Base-by-base conservation (phyloP, 192 early-diverging fungal genomes). In the Backusella tarrabulga region DNA sequence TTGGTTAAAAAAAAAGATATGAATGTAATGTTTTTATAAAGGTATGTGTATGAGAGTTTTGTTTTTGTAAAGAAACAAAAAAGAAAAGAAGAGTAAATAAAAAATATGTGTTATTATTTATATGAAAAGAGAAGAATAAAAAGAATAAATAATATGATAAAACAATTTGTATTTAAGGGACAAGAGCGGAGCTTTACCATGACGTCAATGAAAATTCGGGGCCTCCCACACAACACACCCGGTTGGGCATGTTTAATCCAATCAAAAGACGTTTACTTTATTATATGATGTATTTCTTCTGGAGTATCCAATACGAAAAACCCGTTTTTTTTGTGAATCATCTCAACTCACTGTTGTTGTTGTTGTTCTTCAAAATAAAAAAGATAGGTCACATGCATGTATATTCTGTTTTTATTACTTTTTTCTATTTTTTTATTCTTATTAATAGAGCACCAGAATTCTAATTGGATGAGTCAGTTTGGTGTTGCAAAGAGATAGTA, bases 151-250 rank as follows among this genome's bases (percentile, higher is more conserved):
- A 35, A 54, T 52, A 14, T 26, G 14, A 73, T 52, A 73, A 54
- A 46, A 46, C 26, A 36, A 54, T 50, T 29, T 56, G 21, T 72
- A 46, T 42, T 42, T 50, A 32, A 73, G 44, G 72, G 34, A 54
- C 32, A 44, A 52, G 17, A 56, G 32, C 29, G 34, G 72, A n/a
- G 29, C n/a, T 50, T 35, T 3, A 54, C 0, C n/a, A 52, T 54
- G 72, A 73, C 34, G 44, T 70, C 68, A 70, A 38, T 70, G 15
- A 63, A 63, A 63, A 54, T 46, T 50, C 56, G 56, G 56, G 56
- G 21, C 56, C 56, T 63, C 56, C 23, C 56, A 23, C 56, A 63
- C 50, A 17, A 15, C 32, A 44, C n/a, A 63, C 56, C 56, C 56
- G 56, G 56, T 63, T 63, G 56, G 56, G 9, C 56, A 63, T 63